These are phyloP conservation scores for Helotiales sp. DNA, from an alignment of 2,329 filamentous ascomycete genomes.

Conservation along the genomic window DNA sequence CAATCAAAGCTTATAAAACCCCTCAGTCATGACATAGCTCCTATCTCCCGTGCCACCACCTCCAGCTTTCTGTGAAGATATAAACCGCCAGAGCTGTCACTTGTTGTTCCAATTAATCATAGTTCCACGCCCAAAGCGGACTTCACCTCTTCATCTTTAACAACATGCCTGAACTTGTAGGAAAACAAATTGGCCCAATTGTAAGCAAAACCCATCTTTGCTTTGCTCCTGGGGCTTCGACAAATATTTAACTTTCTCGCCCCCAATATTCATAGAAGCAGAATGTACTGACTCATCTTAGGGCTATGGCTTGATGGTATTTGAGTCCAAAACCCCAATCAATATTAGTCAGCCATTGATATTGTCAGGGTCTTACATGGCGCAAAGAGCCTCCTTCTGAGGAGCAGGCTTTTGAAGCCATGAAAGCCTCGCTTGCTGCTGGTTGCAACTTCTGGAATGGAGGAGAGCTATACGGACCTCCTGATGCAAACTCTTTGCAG, in stretches of 20 bases:
- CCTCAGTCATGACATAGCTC: no score
- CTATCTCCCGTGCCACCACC: no score
- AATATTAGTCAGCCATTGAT: not conserved
- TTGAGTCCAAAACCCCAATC: not conserved
- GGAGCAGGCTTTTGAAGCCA: conserved; percentile 52
- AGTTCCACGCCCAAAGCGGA: no score
- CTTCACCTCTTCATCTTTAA: no score
- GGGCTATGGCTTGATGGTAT: conserved; percentile 31
- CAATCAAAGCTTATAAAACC: no score
- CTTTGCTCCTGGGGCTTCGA: no score
- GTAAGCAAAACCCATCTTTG: no score
- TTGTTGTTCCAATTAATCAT: no score
- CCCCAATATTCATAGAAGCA: no score
- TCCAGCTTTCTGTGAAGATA: no score
- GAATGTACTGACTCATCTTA: not conserved
- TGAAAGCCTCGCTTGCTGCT: conserved; percentile 51
- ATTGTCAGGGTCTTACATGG: conserved; percentile 35
- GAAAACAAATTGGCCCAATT: conserved; percentile 28
- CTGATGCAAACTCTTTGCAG: not conserved
- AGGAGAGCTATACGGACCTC: not conserved
- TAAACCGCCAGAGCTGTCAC: not conserved
- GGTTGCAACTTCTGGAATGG: conserved; percentile 59
- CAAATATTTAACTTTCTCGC: no score
- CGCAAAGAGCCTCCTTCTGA: conserved; percentile 37
- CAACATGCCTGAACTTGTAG: conserved; percentile 29